Base-by-base conservation (phyloP, 2,329 filamentous ascomycete species). In the Clarireedia paspali region DNA sequence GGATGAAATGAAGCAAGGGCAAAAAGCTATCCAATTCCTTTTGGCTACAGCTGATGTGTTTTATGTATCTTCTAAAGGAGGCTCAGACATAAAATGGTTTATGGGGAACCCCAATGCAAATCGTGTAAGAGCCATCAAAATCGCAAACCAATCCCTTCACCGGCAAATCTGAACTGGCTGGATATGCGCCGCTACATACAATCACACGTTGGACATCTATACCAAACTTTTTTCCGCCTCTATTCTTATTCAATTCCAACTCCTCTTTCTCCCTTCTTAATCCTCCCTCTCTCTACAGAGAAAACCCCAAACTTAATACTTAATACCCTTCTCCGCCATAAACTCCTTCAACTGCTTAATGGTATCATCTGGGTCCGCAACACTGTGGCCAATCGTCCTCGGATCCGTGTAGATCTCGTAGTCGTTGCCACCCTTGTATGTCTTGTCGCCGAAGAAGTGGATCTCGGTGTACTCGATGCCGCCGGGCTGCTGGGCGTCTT, bases 401-500 rank as follows among this genome's bases (percentile, higher is more conserved):
- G 80, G 69, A 70, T 97, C 92, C 63, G 75, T 78, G 73, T 87
- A 97, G 70, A 99, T 96, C 77, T 97, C 92, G 70, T 85, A 92
- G 74, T 99, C 94, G 72, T 97, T 99, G 60, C 94, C 94, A 61
- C 94, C 92, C 71, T 85, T 74, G 70, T 83, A 85, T 26, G 89
- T 89, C 85, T 97, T 99, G 80, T 99, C 94, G 63, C 94, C 94
- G 68, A 97, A 99, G 81, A 97, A 97, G 78, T 97, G 94, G 65
- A 97, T 87, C 46, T 82, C 92, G 64, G 83, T 89, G 78, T 92
- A 97, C 24, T 84, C 75, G 61, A 95, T 77, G 60, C 87, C 85
- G 67, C 82, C 85, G 42, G 80, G 77, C 70, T 80, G 78, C 74
- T 80, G 75, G 61, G 87, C 85, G 72, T 96, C 91, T 61, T 80